Evolutionary conservation across 1,284 basidiomycete species (phyloP), one percentile per base, ranked within the genome.

Genomic region (Papiliotrema terrestris): DNA sequence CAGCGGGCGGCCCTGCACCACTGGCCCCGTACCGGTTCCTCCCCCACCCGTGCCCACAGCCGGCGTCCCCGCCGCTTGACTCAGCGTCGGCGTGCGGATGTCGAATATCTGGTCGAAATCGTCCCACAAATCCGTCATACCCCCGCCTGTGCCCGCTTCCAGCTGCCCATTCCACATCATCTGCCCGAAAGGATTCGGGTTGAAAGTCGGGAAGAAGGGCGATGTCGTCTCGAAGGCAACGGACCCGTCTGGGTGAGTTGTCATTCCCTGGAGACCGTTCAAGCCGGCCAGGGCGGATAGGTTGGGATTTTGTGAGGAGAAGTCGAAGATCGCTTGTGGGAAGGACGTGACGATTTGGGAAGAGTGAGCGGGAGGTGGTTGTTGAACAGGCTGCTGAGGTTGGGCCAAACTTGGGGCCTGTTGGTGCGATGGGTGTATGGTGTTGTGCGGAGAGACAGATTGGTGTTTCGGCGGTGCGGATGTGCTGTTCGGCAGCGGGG

Each of bases 1-100:
- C 49, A 63, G 62, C 9, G 62, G 36, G 14, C 64, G 52, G n/a
- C 65, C 51, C 25, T 54, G 57, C 19, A 39, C 25, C 17, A n/a
- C 35, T 19, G 15, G 39, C 11, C 35, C 32, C 14, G 55, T 9
- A 8, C 32, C 43, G 25, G 45, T 46, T 3, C 45, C 29, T 5
- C 39, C 36, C 4, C 6, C 29, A 32, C 29, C 29, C 5, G 11
- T 5, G 11, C 29, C 29, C 29, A 32, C 29, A 32, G 29, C 29
- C 29, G 29, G 29, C 29, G 29, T 32, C 29, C 29, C 29, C 11
- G 29, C 11, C 29, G 6, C 29, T 11, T 32, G 29, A 32, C 29
- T 32, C 29, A 32, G 5, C 29, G 29, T 32, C 29, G 29, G 29
- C 5, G 14, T 1, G 41, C 38, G 15, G 55, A 51, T n/a, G 46